These are phyloP conservation scores for Poteriospumella lacustris DNA, from an alignment of 108 stramenopile species.

Conservation along the genomic window DNA sequence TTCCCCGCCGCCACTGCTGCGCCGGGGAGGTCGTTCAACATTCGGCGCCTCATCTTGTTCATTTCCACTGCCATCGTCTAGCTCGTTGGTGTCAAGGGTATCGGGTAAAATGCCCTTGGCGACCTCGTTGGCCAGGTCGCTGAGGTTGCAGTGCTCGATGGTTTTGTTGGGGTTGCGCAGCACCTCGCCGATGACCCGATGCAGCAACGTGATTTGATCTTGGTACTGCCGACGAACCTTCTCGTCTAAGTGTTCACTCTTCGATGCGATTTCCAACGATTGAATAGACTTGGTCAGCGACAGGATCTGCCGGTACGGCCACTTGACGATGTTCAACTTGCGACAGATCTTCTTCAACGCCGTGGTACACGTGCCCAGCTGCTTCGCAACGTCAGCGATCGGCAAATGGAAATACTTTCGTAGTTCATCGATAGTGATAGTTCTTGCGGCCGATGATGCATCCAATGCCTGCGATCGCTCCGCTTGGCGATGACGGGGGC, in stretches of 20 bases:
- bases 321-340: constrained; percentile 10
- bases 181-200: neutral
- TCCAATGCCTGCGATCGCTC: neutral
- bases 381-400: constrained; percentile 17
- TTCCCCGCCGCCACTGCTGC: too few species aligned
- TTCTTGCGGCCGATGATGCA: neutral
- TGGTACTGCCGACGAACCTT: neutral
- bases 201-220: constrained; percentile 5
- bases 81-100: too few species aligned
- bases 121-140: too few species aligned
- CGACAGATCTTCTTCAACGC: constrained; percentile 30
- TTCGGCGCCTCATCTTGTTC: too few species aligned
- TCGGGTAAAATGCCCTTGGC: too few species aligned
- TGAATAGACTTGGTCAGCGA: constrained; percentile 15
- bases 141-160: too few species aligned
- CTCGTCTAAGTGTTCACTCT: neutral
- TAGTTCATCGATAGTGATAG: constrained; percentile 13
- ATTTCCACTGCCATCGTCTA: too few species aligned
- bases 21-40: too few species aligned
- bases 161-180: neutral
- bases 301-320: constrained; percentile 22
- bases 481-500: neutral
- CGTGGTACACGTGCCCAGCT: constrained; percentile 16
- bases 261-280: constrained; percentile 13
- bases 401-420: constrained; percentile 22